Conservation (phyloP, 169 alveolate genomes). For the Plasmodium chabaudi region DNA sequence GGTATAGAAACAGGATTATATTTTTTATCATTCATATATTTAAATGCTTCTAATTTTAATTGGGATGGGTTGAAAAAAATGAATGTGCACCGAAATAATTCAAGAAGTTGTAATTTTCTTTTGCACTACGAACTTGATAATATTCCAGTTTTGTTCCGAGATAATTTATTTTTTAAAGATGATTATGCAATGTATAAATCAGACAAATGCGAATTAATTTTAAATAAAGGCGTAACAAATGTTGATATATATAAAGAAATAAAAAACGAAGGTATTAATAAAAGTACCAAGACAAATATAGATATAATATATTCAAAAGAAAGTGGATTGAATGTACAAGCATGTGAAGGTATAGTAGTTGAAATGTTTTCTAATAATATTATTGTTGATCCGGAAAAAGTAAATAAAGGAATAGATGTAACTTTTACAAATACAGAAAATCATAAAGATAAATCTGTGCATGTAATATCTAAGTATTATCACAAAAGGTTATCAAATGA, state of each 20-base stretch:
- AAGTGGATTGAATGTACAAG: neutral
- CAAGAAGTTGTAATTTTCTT: neutral
- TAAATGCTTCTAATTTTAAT: neutral
- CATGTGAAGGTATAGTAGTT: conserved; percentile 9
- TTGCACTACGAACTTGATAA: neutral
- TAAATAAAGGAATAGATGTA: neutral
- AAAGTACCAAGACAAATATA: neutral
- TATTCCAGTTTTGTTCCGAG: conserved; percentile 21
- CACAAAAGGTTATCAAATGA: neutral
- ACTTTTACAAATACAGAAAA: conserved; percentile 33
- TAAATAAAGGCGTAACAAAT: neutral
- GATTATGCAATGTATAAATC: conserved; percentile 17
- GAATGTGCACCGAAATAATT: neutral
- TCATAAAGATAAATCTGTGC: conserved; percentile 19
- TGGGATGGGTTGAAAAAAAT: neutral
- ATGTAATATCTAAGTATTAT: conserved; percentile 12
- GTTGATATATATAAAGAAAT: conserved; percentile 6
- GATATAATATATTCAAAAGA: neutral
- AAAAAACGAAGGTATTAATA: conserved; percentile 16
- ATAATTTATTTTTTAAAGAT: neutral
- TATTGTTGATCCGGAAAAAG: conserved; percentile 21
- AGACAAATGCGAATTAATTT: neutral
- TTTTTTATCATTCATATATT: conserved; percentile 11
- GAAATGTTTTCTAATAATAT: conserved; percentile 30
- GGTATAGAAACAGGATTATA: conserved; percentile 12